phyloP scores from a whole-genome alignment of 1,284 basidiomycete species.

The Rhodotorula sp. region DNA sequence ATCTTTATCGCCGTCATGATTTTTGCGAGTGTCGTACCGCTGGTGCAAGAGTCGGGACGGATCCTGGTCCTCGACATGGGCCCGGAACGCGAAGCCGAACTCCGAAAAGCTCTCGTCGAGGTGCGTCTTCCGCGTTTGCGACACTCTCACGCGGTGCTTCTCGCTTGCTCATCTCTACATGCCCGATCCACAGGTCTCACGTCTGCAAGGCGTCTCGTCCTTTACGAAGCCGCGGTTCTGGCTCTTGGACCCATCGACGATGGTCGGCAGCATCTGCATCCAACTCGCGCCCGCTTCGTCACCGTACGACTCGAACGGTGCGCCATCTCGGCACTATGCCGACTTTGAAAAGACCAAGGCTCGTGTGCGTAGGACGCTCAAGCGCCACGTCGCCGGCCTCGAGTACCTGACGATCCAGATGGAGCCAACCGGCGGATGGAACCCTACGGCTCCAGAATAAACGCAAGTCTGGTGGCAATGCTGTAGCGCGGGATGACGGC shows the following conservation, averaged over 20 bases:
- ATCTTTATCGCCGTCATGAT: slow-evolving; percentile 95
- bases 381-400: slow-evolving; percentile 69
- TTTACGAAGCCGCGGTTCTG: slow-evolving; percentile 86
- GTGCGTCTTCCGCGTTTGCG: too few relatives aligned
- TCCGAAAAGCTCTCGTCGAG: slow-evolving; percentile 72
- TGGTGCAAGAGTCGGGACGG: slow-evolving; percentile 88
- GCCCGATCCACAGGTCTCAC: slow-evolving; percentile 53
- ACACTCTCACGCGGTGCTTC: too few relatives aligned
- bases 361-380: slow-evolving; percentile 68
- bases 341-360: slow-evolving; percentile 69
- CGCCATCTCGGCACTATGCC: slow-evolving; percentile 53
- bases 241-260: slow-evolving; percentile 83
- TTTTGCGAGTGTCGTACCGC: slow-evolving; percentile 87
- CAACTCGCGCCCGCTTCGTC: slow-evolving; percentile 62
- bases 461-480: not conserved
- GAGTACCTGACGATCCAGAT: slow-evolving; percentile 86
- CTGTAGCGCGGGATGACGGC: not conserved
- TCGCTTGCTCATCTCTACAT: slow-evolving; percentile 8
- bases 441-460: not conserved
- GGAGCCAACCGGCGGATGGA: slow-evolving; percentile 44
- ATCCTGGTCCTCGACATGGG: slow-evolving; percentile 84
- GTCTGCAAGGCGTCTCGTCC: slow-evolving; percentile 73
- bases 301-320: slow-evolving; percentile 49
- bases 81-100: slow-evolving; percentile 61
- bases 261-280: slow-evolving; percentile 88